phyloP scores from a whole-genome alignment of 345 rosid species.

The Camelina sativa region DNA sequence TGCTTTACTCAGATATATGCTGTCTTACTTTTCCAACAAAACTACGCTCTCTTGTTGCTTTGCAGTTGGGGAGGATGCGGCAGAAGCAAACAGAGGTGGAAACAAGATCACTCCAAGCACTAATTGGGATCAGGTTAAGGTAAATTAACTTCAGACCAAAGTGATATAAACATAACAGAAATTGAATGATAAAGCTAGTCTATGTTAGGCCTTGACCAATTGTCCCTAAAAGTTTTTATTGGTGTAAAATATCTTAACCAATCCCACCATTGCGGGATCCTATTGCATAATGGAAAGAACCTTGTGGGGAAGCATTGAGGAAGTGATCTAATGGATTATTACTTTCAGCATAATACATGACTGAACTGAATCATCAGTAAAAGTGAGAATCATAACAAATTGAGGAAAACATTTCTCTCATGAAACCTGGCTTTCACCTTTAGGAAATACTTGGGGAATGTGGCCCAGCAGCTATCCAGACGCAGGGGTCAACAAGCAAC shows the following conservation, averaged over 20 bases:
- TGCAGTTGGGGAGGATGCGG: slow-evolving; percentile 54
- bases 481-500: slow-evolving; percentile 91
- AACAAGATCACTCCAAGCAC: slow-evolving; percentile 78
- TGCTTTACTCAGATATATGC: slow-evolving; percentile 6
- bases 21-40: slow-evolving; percentile 1
- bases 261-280: slow-evolving; percentile 7
- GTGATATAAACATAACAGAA: slow-evolving; percentile 2
- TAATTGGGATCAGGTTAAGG: slow-evolving; percentile 98
- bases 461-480: slow-evolving; percentile 98
- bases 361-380: not conserved
- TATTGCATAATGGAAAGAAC: slow-evolving; percentile 5
- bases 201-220: slow-evolving; percentile 15
- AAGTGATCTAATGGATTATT: not conserved
- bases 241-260: not conserved
- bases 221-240: not conserved
- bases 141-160: slow-evolving; percentile 36
- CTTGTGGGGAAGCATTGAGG: slow-evolving; percentile 20
- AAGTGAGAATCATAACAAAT: slow-evolving; percentile 4
- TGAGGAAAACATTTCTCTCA: not conserved
- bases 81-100: slow-evolving; percentile 58
- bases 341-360: slow-evolving; percentile 13
- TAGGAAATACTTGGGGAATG: slow-evolving; percentile 96
- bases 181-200: slow-evolving; percentile 29
- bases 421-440: slow-evolving; percentile 12
- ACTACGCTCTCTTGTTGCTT: slow-evolving; percentile 21